These are phyloP conservation scores for Penicillium taxi DNA, from an alignment of 495 filamentous ascomycete genomes.

Conservation along the genomic window DNA sequence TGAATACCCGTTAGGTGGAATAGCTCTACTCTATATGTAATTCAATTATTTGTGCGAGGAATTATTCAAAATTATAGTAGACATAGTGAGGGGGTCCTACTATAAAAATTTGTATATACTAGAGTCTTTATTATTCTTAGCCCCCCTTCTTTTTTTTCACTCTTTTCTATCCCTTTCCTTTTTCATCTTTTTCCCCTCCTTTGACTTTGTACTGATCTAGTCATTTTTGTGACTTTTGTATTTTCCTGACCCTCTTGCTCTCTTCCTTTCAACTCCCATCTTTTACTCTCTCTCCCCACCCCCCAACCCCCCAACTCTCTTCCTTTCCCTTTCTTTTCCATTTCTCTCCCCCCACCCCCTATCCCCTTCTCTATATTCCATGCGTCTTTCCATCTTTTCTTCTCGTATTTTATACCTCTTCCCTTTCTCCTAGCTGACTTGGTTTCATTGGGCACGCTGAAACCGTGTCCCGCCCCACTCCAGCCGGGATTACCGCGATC, in stretches of 20 bases:
- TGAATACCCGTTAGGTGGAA: too few relatives aligned
- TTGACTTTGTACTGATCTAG: too few relatives aligned
- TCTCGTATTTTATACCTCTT: conserved; percentile 1
- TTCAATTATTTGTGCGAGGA: too few relatives aligned
- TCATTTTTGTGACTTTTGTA: conserved; percentile 11
- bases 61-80: too few relatives aligned
- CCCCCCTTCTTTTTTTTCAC: conserved; percentile 7
- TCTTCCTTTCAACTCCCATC: conserved; percentile 2
- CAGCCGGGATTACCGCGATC: conserved; percentile 18
- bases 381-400: conserved; percentile 1
- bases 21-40: too few relatives aligned
- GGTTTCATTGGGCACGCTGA: conserved; percentile 2
- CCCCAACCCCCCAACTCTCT: conserved; percentile 2
- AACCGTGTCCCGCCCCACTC: conserved; percentile 14
- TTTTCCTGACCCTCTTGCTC: conserved; percentile 7
- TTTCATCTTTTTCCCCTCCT: conserved; percentile 5
- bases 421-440: not conserved
- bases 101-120: too few relatives aligned
- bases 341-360: not conserved
- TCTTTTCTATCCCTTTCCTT: conserved; percentile 5
- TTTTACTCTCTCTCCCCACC: conserved; percentile 4
- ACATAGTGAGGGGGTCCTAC: too few relatives aligned
- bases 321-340: conserved; percentile 11
- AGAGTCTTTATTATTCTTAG: conserved; percentile 5
- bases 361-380: conserved; percentile 1